These are phyloP conservation scores for Picochlorum sp. DNA, from an alignment of 139 green algal genomes.

Conservation along the genomic window DNA sequence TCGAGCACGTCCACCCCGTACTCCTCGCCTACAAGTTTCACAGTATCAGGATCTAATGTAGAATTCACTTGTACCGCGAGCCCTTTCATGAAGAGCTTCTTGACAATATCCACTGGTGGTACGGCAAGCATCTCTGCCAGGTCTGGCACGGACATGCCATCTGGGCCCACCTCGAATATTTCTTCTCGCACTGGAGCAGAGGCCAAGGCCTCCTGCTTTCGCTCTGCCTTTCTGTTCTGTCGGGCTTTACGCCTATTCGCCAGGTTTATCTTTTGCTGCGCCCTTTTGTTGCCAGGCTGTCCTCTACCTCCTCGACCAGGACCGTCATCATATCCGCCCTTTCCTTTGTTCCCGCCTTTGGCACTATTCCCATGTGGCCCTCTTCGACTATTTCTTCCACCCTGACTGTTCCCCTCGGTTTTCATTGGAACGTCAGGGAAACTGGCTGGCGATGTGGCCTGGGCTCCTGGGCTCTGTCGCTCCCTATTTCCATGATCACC, in stretches of 20 bases:
- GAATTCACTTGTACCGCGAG: conserved; percentile 87
- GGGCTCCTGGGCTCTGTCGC: too few relatives aligned
- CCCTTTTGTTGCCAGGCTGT: too few relatives aligned
- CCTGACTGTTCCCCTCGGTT: too few relatives aligned
- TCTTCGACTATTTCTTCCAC: too few relatives aligned
- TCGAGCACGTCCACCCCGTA: conserved; percentile 49
- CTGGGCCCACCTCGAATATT: conserved; percentile 86
- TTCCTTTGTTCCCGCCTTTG: too few relatives aligned
- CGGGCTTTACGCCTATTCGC: conserved; percentile 32
- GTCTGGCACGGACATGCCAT: conserved; percentile 80
- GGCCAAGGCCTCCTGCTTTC: conserved; percentile 35
- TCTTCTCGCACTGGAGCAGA: conserved; percentile 54
- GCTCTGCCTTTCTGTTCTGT: conserved; percentile 34
- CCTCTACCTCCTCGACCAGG: too few relatives aligned
- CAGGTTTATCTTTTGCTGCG: conserved; percentile 16
- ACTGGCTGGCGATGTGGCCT: too few relatives aligned
- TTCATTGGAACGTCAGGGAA: too few relatives aligned
- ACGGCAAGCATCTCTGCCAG: conserved; percentile 73
- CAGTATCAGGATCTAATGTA: conserved; percentile 57
- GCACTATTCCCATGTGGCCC: too few relatives aligned
- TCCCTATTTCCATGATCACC: background rate
- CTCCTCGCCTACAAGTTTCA: conserved; percentile 23
- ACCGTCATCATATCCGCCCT: too few relatives aligned
- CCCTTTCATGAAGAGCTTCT: conserved; percentile 93
- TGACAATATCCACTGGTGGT: conserved; percentile 73